A percentile compares a stretch with the other conserved stretches of the same genome.
Conservation (phyloP, 179 eudicot species). For the Nepenthes alata region DNA sequence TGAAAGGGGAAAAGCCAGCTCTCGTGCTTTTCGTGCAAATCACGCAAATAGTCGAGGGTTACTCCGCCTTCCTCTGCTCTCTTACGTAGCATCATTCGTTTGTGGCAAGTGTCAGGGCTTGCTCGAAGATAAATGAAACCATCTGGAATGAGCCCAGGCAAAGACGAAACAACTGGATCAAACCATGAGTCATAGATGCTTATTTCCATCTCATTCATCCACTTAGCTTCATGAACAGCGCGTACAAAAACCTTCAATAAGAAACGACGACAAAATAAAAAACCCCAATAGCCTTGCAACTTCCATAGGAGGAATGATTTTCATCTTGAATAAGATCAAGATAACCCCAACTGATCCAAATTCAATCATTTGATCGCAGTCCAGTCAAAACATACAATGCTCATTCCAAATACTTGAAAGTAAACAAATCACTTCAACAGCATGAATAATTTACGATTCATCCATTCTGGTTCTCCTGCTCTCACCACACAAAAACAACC, state of each 20-base stretch:
- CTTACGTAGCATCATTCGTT: slow-evolving; percentile 73
- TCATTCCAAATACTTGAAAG: no score
- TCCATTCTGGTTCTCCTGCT: no score
- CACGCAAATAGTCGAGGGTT: slow-evolving; percentile 68
- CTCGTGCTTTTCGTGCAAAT: slow-evolving; percentile 86
- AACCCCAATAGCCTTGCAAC: slow-evolving; percentile 5
- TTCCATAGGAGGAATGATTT: not conserved
- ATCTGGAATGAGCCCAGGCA: slow-evolving; percentile 91
- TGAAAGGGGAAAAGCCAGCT: slow-evolving; percentile 76
- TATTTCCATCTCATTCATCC: slow-evolving; percentile 99
- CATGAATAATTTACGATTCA: no score
- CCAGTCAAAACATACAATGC: no score
- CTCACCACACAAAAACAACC: no score
- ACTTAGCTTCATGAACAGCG: slow-evolving; percentile 97
- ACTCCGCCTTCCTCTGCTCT: slow-evolving; percentile 91
- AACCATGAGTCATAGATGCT: slow-evolving; percentile 97
- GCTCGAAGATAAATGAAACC: slow-evolving; percentile 94
- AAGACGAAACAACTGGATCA: slow-evolving; percentile 81
- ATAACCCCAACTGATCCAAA: no score
- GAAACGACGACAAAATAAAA: slow-evolving; percentile 4
- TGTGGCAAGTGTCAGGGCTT: slow-evolving; percentile 91
- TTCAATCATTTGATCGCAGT: no score
- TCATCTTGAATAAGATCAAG: no score
- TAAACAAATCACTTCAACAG: no score
- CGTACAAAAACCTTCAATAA: slow-evolving; percentile 77